Base-by-base conservation (phyloP, 2,329 filamentous ascomycete species). In the Sclerotiophoma versabilis region DNA sequence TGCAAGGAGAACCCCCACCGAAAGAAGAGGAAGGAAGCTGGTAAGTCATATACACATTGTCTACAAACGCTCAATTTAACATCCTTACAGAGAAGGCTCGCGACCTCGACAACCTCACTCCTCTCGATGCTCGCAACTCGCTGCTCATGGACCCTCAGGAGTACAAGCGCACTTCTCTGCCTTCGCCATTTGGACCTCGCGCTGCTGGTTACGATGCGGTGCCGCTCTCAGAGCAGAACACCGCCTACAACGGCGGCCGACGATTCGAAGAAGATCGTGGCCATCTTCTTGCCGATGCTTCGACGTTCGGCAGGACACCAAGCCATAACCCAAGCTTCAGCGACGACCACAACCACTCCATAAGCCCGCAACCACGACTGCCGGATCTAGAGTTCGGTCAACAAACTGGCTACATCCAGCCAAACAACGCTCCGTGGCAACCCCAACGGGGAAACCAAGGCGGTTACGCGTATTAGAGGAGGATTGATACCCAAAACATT, bases 1-100 rank as follows among this genome's bases (percentile, higher is more conserved):
- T 87, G 87, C 83, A 90, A 89, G 73, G 85, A 92, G 78, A 98
- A 98, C 79, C 93, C 93, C 4, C 93, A 98, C 76, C 87, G 90
- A 61, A 89, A 89, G 82, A 87, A 88, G 69, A 88, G 91, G 77
- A 96, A 96, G 84, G 91, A 93, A 78, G 86, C 91, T 75, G 91
- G 91, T 91, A 90, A 85, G 87, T 80, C 47, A 37, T 8, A 22
- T n/a, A 10, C 14, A 34, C 3, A 14, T 29, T 7, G 8, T 27
- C 20, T 25, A 41, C 38, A 58, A 50, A 43, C 15, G 2, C 12
- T 51, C 34, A 39, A 62, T 39, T 69, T 74, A 77, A 76, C 51
- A 55, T 59, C 34, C 6, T 4, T 56, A 52, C 75, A 92, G 90
- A 93, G 76, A 91, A 93, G 81, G 76, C 86, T 68, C 87, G 88